Percentiles rank a stretch among this genome's conserved stretches.
These are phyloP conservation scores for Oxytropis ochrocephala DNA, from an alignment of 306 rosid species.

Conservation along the genomic window DNA sequence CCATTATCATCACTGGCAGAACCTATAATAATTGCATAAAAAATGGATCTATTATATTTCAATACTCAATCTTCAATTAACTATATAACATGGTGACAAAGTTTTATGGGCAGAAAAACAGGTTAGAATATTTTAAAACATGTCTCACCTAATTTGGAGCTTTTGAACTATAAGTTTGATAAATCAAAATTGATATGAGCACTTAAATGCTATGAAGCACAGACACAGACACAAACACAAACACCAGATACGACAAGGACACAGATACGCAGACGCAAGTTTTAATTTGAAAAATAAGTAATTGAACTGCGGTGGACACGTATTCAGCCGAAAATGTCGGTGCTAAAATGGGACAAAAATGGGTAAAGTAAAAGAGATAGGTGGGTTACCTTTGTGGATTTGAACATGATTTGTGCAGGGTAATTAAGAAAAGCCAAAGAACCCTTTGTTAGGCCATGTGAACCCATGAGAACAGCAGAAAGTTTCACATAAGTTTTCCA, in stretches of 20 bases:
- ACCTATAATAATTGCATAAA: slow-evolving; percentile 41
- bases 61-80: not conserved
- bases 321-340: too few relatives aligned
- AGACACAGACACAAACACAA: too few relatives aligned
- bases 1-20: slow-evolving; percentile 98
- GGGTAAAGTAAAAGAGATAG: not conserved
- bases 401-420: slow-evolving; percentile 99
- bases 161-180: not conserved
- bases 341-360: too few relatives aligned
- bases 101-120: not conserved
- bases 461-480: slow-evolving; percentile 90
- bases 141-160: slow-evolving; percentile 20
- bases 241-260: too few relatives aligned
- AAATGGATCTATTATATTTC: slow-evolving; percentile 7
- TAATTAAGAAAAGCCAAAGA: slow-evolving; percentile 93
- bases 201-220: too few relatives aligned
- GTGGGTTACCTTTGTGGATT: slow-evolving; percentile 77
- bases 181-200: not conserved
- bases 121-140: not conserved
- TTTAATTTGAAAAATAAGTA: too few relatives aligned
- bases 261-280: too few relatives aligned
- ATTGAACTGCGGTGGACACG: too few relatives aligned
- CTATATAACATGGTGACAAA: slow-evolving; percentile 5
- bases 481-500: slow-evolving; percentile 98
- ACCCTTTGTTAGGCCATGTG: slow-evolving; percentile 97